Evolutionary conservation across 805 yeast genomes (phyloP), one percentile per base, ranked within the genome.

Genomic region (Metschnikowia lochheadii): DNA sequence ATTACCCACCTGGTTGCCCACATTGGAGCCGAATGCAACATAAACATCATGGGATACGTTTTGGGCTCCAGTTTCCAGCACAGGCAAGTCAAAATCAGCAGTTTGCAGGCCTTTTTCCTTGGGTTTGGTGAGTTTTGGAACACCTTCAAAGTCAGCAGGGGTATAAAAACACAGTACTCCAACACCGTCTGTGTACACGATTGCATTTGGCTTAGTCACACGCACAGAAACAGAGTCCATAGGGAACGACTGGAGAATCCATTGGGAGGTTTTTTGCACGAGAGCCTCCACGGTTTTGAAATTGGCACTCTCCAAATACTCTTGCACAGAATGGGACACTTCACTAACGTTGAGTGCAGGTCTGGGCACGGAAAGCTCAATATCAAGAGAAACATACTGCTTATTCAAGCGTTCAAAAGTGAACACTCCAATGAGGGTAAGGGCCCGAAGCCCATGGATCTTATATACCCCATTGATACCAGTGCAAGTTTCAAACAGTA

Each of bases 221-320:
- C 74, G 75, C 0, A 87, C 94, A 15, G 65, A 59, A 1, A 79
- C 79, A 20, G 67, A 60, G 5, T 81, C 63, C 23, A 56, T 60
- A 7, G 49, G 36, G 13, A 51, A 55, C 37, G 72, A 64, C 51
- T 75, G 73, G 35, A 80, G 70, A 2, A 84, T 70, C 43, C 81
- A 63, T 55, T 82, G 83, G 2, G 89, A 84, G 26, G 89, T 85
- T 10, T 82, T 79, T 52, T 83, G 79, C 3, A 88, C 96, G 43
- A 94, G 75, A 0, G 97, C 97, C 64, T 94, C 99, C 1, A 94
- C 95, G 0, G 99, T 94, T 61, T 88, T 85, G 71, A 89, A 94
- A 55, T 83, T 82, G 1, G 96, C 79, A n/a, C 62, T 63, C 60
- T 87, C 96, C n/a, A 89, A 87, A 59, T 83, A 87, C 3, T 60